phyloP scores from a whole-genome alignment of 768 basidiomycete species.

The Saitozyma sp. region DNA sequence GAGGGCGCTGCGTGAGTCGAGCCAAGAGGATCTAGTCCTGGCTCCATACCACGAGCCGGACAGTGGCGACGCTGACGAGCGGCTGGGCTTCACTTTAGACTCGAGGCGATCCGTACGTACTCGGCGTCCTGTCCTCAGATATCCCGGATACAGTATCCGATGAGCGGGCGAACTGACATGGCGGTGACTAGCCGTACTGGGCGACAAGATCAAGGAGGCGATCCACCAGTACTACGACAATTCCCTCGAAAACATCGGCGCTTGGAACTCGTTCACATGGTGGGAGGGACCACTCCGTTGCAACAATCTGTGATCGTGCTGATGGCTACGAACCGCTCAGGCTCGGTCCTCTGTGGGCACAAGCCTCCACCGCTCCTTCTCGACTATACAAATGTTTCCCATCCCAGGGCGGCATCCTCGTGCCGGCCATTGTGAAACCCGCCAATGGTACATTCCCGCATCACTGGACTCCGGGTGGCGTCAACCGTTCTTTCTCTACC shows the following conservation, averaged over 20 bases:
- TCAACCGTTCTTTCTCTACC: conserved; percentile 42
- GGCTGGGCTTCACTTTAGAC: neutral
- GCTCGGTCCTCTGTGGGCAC: conserved; percentile 32
- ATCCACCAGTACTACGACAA: conserved; percentile 37
- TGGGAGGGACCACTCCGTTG: neutral
- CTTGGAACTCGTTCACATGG: conserved; percentile 37
- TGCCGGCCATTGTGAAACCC: conserved; percentile 37
- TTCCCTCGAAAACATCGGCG: conserved; percentile 35
- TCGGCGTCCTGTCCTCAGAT: neutral
- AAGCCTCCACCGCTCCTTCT: conserved; percentile 47
- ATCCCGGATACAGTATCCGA: too few species aligned
- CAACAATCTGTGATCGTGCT: conserved; percentile 1
- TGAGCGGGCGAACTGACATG: neutral
- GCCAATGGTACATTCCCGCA: conserved; percentile 14
- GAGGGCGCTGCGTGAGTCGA: too few species aligned
- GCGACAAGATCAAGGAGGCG: conserved; percentile 19
- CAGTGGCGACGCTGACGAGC: conserved; percentile 1
- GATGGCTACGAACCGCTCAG: conserved; percentile 3
- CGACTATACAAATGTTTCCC: conserved; percentile 37
- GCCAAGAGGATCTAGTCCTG: too few species aligned
- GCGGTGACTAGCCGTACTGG: conserved; percentile 23
- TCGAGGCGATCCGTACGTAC: conserved; percentile 30
- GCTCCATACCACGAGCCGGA: conserved; percentile 29
- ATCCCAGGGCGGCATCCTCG: conserved; percentile 38
- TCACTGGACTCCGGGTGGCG: neutral